phyloP scores from a whole-genome alignment of 2,329 filamentous ascomycete species.

The Pezicula radicicola region DNA sequence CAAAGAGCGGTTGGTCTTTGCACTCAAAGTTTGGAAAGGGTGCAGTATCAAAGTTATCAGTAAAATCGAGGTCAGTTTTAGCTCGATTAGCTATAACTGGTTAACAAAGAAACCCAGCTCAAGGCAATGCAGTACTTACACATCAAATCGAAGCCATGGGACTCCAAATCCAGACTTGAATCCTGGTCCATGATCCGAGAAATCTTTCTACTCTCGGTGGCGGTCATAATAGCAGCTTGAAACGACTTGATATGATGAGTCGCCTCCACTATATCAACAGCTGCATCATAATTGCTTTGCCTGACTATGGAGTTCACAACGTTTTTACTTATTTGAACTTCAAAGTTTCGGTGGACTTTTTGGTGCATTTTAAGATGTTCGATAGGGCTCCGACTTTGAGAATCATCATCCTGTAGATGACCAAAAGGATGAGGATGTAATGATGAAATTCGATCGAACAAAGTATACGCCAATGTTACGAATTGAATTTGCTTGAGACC shows the following conservation, averaged over 20 bases:
- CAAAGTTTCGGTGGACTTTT: constrained; percentile 21
- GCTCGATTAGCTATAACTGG: no score
- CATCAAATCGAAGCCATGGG: constrained; percentile 22
- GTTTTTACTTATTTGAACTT: constrained; percentile 25
- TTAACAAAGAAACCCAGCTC: no score
- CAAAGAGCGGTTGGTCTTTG: neutral
- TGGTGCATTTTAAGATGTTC: constrained; percentile 23
- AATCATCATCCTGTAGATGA: constrained; percentile 11
- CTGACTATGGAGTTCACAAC: constrained; percentile 24
- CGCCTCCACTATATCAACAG: constrained; percentile 28
- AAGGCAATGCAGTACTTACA: constrained; percentile 16
- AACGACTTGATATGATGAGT: constrained; percentile 20
- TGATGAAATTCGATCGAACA: constrained; percentile 35
- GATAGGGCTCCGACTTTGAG: constrained; percentile 14
- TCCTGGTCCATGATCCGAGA: constrained; percentile 18
- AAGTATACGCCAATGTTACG: constrained; percentile 34
- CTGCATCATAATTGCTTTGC: constrained; percentile 29
- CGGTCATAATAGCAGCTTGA: constrained; percentile 20
- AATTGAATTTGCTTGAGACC: constrained; percentile 37
- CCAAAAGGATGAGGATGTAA: constrained; percentile 32
- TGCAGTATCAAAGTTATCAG: no score
- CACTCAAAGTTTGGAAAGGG: neutral
- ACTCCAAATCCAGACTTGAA: constrained; percentile 5
- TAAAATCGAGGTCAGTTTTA: no score
- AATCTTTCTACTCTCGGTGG: constrained; percentile 26